Evolutionary conservation across 495 filamentous ascomycete genomes (phyloP).

Genomic region (Penicillium ochrochloron): DNA sequence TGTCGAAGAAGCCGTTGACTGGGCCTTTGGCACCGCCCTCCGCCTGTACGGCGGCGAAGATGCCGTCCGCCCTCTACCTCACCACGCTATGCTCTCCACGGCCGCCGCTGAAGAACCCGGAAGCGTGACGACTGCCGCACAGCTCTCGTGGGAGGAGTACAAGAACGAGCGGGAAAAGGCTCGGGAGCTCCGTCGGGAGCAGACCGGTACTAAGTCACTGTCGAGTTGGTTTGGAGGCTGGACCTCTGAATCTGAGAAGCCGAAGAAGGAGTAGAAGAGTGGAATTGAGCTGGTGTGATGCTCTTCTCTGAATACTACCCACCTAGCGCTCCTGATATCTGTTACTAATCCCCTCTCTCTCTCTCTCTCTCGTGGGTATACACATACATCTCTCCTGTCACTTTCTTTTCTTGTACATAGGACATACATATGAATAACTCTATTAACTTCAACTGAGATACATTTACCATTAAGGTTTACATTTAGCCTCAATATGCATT

Average conservation of each 20-base stretch:
- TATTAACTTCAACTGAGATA: not conserved
- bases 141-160: conserved; percentile 47
- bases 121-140: conserved; percentile 17
- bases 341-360: conserved; percentile 8
- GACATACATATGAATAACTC: not conserved
- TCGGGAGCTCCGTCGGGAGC: conserved; percentile 36
- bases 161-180: conserved; percentile 39
- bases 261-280: conserved; percentile 36
- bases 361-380: conserved; percentile 1
- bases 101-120: conserved; percentile 12
- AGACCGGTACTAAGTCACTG: conserved; percentile 19
- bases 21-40: conserved; percentile 81
- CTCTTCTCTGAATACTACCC: not conserved
- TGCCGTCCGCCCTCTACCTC: conserved; percentile 48
- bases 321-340: not conserved
- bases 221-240: conserved; percentile 27
- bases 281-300: not conserved
- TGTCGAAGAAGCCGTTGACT: conserved; percentile 88
- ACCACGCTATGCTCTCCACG: conserved; percentile 18
- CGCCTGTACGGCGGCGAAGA: conserved; percentile 68
- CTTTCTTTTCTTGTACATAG: conserved; percentile 20
- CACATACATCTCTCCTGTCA: conserved; percentile 15
- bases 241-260: conserved; percentile 26
- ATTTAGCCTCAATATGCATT: not conserved
- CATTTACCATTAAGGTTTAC: not conserved